Base-by-base conservation (phyloP, 179 eudicot genomes). In the Dionaea muscipula region DNA sequence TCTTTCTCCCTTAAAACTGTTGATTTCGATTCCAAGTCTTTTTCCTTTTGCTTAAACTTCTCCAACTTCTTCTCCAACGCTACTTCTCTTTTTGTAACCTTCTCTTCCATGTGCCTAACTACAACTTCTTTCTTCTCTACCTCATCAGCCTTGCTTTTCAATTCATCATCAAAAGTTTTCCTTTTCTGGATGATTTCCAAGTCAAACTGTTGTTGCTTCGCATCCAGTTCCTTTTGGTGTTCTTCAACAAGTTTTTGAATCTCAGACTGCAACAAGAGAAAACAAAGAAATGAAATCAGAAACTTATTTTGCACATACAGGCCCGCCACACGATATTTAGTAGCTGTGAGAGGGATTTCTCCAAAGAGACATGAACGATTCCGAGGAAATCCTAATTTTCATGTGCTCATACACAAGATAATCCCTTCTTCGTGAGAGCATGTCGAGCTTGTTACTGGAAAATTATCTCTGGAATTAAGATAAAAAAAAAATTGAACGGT, bases 21-120 rank as follows among this genome's bases (percentile, higher is more conserved):
- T 51, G 75, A 61, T 70, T 73, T 77, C 35, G 47, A 28, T 28
- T 78, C 94, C 54, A 75, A 26, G 22, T 84, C 86, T 55, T 77
- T 79, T 65, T 88, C 96, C 60, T 78, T 91, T 61, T 77, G 93
- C 65, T 79, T 91, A 13, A 64, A 64, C 66, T 86, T 87, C 36
- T 79, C 86, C 2, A 75, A 58, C 71, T 82, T 87, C 75, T 75
- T 87, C 47, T 87, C 86, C 68, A 82, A 56, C 8, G 84, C 77
- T 44, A 72, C 80, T 73, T 87, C 98, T 51, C 69, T 80, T 64
- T 84, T 87, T 21, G 65, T 55, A 39, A 91, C 40, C 64, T 84
- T 87, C 66, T 75, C 94, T 68, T 77, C 89, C 61, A 59, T 73
- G 59, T 87, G 96, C n/a, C 51, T 69, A 39, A 88, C 61, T 55